Evolutionary conservation across 176 grass and related monocot genomes (phyloP).

Genomic region (Ananas comosus): DNA sequence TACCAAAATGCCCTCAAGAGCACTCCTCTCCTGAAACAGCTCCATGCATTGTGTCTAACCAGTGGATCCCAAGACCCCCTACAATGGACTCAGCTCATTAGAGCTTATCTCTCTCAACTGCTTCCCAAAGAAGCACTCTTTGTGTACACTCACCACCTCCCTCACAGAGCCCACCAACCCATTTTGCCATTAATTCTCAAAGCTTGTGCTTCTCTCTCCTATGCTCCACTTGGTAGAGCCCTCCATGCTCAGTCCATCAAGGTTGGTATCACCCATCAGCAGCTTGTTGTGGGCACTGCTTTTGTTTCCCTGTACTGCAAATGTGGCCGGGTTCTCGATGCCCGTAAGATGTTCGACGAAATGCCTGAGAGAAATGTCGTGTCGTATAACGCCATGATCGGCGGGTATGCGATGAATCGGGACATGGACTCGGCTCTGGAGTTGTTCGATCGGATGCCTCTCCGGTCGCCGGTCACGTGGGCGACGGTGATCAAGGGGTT

Average conservation of each 20-base stretch:
- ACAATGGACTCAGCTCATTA: slow-evolving; percentile 28
- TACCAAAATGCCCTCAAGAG: background rate
- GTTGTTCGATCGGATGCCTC: slow-evolving; percentile 16
- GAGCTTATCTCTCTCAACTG: slow-evolving; percentile 24
- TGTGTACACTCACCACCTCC: slow-evolving; percentile 29
- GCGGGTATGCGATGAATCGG: slow-evolving; percentile 28
- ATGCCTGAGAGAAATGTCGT: slow-evolving; percentile 38
- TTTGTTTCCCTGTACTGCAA: slow-evolving; percentile 54
- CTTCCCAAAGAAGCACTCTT: slow-evolving; percentile 29
- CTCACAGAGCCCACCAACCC: slow-evolving; percentile 24
- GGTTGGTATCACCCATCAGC: slow-evolving; percentile 10
- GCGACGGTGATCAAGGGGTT: slow-evolving; percentile 34
- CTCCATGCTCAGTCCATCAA: slow-evolving; percentile 45
- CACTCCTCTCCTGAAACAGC: slow-evolving; percentile 6
- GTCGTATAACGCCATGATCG: slow-evolving; percentile 34
- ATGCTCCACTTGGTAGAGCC: slow-evolving; percentile 15
- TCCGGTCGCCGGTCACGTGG: slow-evolving; percentile 33
- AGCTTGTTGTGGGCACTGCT: slow-evolving; percentile 39
- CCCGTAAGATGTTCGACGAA: slow-evolving; percentile 36
- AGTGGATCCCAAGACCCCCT: slow-evolving; percentile 1
- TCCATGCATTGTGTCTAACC: slow-evolving; percentile 26
- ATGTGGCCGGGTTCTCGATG: slow-evolving; percentile 17
- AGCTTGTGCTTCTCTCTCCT: slow-evolving; percentile 13
- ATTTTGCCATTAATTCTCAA: slow-evolving; percentile 40
- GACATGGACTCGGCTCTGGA: slow-evolving; percentile 31